Percentiles rank a stretch among this genome's conserved stretches.
Evolutionary conservation across 306 rosid genomes (phyloP).

Genomic region (Prunus mongolica): DNA sequence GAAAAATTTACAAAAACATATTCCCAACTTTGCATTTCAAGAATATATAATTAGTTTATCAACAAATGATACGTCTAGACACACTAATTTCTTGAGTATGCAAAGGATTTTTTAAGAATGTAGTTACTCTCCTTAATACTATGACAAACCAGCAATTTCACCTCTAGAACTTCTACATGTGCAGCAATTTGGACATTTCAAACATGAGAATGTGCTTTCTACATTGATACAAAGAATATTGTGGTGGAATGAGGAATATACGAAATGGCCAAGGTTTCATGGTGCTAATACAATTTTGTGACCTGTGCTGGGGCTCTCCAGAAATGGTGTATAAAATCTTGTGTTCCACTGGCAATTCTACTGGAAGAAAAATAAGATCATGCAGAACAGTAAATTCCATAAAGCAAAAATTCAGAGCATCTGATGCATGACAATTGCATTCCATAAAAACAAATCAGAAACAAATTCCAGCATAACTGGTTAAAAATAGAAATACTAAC

Average conservation of each 20-base stretch:
- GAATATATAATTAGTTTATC: neutral
- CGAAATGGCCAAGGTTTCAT: neutral
- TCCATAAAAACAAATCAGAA: neutral
- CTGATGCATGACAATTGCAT: neutral
- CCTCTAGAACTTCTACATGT: neutral
- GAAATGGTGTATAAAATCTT: neutral
- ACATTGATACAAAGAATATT: neutral
- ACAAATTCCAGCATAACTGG: neutral
- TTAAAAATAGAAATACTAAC: constrained; percentile 35
- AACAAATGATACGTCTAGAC: neutral
- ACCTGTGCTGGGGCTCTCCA: neutral
- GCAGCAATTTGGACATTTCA: neutral
- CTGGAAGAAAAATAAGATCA: neutral
- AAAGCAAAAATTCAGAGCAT: neutral
- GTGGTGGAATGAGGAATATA: neutral
- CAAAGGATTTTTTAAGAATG: neutral
- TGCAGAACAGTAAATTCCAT: neutral
- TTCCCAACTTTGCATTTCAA: neutral
- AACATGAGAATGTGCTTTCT: neutral
- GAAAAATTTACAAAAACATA: constrained; percentile 5
- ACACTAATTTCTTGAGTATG: neutral
- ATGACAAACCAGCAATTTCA: neutral
- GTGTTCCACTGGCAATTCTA: neutral
- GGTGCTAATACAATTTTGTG: neutral
- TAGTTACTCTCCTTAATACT: neutral